These are phyloP conservation scores for Eurotiales sp. DNA, from an alignment of 2,329 filamentous ascomycete genomes.

Conservation along the genomic window DNA sequence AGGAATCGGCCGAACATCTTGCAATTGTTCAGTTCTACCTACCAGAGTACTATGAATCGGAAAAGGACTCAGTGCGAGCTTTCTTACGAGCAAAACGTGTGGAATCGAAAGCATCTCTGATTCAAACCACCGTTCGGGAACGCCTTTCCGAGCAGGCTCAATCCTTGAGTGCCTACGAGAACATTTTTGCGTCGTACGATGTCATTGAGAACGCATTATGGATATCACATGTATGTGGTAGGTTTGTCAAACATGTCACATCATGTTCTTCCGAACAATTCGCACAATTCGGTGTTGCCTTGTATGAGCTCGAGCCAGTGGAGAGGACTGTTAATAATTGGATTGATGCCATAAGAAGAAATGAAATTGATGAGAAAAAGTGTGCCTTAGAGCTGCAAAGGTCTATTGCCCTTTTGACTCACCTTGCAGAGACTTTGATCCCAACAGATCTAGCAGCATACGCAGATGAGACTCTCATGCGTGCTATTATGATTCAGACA, in stretches of 20 bases:
- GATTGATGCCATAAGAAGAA: conserved; percentile 77
- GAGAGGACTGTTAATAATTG: conserved; percentile 84
- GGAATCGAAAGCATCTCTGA: conserved; percentile 78
- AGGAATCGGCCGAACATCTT: conserved; percentile 84
- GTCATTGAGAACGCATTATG: conserved; percentile 81
- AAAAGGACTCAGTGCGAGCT: conserved; percentile 82
- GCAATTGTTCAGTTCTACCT: conserved; percentile 85
- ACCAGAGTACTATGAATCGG: conserved; percentile 74
- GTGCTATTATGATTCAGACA: conserved; percentile 69
- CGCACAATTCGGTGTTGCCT: conserved; percentile 68
- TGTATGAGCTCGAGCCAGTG: conserved; percentile 86
- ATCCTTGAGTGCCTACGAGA: conserved; percentile 65
- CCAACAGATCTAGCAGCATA: conserved; percentile 65
- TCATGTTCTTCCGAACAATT: conserved; percentile 77
- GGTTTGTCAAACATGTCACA: conserved; percentile 76
- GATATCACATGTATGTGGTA: conserved; percentile 77
- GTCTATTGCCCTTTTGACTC: conserved; percentile 80
- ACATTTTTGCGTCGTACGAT: conserved; percentile 74
- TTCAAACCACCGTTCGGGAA: conserved; percentile 76
- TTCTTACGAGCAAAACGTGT: conserved; percentile 84
- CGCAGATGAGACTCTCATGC: conserved; percentile 76
- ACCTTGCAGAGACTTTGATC: conserved; percentile 78
- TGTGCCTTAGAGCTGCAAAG: conserved; percentile 77
- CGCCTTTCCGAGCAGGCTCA: conserved; percentile 65
- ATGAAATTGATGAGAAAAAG: conserved; percentile 80